Evolutionary conservation across 2,329 filamentous ascomycete genomes (phyloP).

Genomic region (Camillea tinctor): DNA sequence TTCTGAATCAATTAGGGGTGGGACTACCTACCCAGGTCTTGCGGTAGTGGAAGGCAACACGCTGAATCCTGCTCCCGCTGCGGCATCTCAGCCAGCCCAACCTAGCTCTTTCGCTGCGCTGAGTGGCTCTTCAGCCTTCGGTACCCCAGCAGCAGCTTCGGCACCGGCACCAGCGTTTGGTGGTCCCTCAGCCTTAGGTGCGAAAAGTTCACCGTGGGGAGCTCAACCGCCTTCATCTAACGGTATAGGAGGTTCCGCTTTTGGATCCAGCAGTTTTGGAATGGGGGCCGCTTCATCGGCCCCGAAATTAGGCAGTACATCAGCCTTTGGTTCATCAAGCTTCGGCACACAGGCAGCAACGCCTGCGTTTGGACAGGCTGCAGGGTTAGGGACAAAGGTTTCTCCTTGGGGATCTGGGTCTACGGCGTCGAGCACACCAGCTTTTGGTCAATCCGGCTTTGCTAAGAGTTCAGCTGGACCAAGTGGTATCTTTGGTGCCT

Average conservation of each 20-base stretch:
- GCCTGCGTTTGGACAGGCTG: conserved; percentile 53
- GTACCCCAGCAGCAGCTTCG: conserved; percentile 34
- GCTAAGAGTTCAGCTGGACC: conserved; percentile 30
- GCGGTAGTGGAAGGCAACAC: conserved; percentile 43
- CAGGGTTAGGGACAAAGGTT: conserved; percentile 44
- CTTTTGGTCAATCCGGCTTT: conserved; percentile 57
- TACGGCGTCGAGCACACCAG: conserved; percentile 36
- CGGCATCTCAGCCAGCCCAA: conserved; percentile 33
- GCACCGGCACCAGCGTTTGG: conserved; percentile 47
- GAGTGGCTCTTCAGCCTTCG: conserved; percentile 40
- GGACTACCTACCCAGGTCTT: conserved; percentile 71
- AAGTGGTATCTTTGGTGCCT: conserved; percentile 17
- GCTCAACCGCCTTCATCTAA: conserved; percentile 31
- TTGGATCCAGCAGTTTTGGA: conserved; percentile 48
- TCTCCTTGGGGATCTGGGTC: conserved; percentile 54
- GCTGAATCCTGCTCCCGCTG: conserved; percentile 29
- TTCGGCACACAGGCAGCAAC: conserved; percentile 32
- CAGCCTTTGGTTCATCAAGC: conserved; percentile 41
- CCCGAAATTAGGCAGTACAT: conserved; percentile 47
- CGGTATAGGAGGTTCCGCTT: conserved; percentile 31
- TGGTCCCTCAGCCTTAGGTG: conserved; percentile 47
- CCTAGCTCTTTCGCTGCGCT: conserved; percentile 21
- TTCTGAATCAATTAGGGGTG: conserved; percentile 75
- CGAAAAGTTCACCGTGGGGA: conserved; percentile 53
- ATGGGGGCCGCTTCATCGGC: conserved; percentile 33